Conservation (phyloP, 148 eudicot species). For the Fallopia convolvulus region DNA sequence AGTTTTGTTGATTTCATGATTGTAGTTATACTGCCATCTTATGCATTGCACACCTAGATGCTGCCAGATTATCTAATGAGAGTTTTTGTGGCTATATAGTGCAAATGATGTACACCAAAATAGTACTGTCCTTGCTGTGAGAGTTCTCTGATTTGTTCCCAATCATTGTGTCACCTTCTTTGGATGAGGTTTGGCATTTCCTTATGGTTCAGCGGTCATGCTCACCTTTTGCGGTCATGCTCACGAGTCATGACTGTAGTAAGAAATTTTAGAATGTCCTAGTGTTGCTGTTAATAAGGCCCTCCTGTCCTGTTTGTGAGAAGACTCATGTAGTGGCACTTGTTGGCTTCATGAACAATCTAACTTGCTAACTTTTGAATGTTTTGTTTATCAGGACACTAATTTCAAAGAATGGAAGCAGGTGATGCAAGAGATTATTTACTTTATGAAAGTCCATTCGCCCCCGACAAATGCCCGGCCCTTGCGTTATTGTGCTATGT, state of each 20-base stretch:
- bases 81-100: neutral
- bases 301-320: neutral
- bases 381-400: conserved; percentile 46
- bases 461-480: conserved; percentile 46
- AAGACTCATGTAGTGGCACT: neutral
- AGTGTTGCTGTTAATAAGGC: neutral
- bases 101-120: no score
- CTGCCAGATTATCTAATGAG: neutral
- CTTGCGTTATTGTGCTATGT: conserved; percentile 63
- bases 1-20: neutral
- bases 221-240: neutral
- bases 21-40: neutral
- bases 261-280: neutral
- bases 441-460: conserved; percentile 58
- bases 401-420: conserved; percentile 87
- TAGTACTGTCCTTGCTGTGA: no score
- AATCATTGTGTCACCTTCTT: neutral
- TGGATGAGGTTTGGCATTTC: neutral
- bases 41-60: neutral
- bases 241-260: neutral
- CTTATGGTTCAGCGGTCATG: neutral
- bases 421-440: conserved; percentile 77
- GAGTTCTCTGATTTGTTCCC: no score
- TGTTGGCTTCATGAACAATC: neutral
- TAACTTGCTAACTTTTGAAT: neutral